Evolutionary conservation across 2,329 filamentous ascomycete genomes (phyloP).

Genomic region (Grosmannia serpens): DNA sequence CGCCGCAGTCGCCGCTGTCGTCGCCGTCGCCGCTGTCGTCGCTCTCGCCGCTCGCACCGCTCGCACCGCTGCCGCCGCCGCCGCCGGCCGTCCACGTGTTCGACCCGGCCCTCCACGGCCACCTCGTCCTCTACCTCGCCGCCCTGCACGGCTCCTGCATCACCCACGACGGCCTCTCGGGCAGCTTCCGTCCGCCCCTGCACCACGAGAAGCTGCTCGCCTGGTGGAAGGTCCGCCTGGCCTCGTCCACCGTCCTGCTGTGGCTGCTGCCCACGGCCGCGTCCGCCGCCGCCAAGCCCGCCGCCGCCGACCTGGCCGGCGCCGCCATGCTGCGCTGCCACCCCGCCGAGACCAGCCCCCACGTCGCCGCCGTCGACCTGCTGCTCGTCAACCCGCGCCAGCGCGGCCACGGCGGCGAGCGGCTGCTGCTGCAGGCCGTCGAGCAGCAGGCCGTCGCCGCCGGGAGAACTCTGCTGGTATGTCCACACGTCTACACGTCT

Average conservation of each 20-base stretch:
- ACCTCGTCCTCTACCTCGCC: constrained; percentile 45
- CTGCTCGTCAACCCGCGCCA: constrained; percentile 42
- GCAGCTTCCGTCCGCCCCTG: constrained; percentile 48
- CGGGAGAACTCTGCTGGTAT: constrained; percentile 41
- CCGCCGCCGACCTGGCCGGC: constrained; percentile 37
- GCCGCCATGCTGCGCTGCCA: constrained; percentile 43
- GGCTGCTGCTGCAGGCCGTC: constrained; percentile 37
- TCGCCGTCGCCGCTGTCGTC: neutral
- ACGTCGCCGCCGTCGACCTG: constrained; percentile 44
- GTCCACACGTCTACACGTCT: constrained; percentile 15
- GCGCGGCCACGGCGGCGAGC: constrained; percentile 39
- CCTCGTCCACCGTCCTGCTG: constrained; percentile 41
- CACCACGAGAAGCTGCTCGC: constrained; percentile 40
- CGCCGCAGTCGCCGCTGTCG: neutral
- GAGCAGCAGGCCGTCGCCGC: constrained; percentile 39
- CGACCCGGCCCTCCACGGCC: constrained; percentile 30
- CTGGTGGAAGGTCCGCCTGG: constrained; percentile 44
- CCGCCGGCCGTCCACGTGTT: constrained; percentile 22
- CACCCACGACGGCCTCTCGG: constrained; percentile 42
- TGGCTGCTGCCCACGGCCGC: constrained; percentile 22
- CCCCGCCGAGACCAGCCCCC: constrained; percentile 41
- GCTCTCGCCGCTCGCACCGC: neutral
- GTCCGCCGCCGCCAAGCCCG: constrained; percentile 2
- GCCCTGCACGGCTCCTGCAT: constrained; percentile 49
- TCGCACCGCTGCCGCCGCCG: neutral